Percentiles rank a stretch among this genome's conserved stretches.
phyloP scores from a whole-genome alignment of 2,329 filamentous ascomycete species.

The Penicillium sp. region DNA sequence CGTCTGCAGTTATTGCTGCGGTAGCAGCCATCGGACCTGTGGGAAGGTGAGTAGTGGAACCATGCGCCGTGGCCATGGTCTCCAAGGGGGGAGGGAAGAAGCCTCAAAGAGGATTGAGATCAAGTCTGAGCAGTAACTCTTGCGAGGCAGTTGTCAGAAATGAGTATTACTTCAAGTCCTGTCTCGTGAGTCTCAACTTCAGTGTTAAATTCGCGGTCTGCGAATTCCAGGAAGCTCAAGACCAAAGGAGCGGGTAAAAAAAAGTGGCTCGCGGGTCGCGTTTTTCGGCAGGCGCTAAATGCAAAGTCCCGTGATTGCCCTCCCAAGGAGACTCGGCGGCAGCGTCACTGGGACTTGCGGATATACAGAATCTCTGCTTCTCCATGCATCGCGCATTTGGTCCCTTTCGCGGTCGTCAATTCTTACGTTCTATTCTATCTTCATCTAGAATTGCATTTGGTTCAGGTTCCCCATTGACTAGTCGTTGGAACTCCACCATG shows the following conservation, averaged over 20 bases:
- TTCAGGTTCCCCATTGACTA: background rate
- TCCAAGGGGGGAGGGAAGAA: conserved; percentile 14
- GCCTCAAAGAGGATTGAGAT: conserved; percentile 11
- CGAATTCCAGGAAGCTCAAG: background rate
- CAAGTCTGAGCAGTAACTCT: conserved; percentile 7
- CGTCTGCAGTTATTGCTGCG: conserved; percentile 51
- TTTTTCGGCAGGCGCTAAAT: background rate
- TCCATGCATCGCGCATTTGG: conserved; percentile 23
- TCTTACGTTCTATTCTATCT: conserved; percentile 5
- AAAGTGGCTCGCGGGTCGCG: background rate
- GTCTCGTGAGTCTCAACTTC: background rate
- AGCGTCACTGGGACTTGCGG: too few relatives aligned
- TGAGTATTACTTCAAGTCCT: background rate
- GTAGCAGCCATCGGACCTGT: conserved; percentile 33
- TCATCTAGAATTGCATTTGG: conserved; percentile 3
- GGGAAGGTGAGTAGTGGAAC: conserved; percentile 35
- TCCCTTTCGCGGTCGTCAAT: conserved; percentile 6
- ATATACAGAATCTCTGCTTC: background rate
- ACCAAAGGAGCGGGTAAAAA: background rate
- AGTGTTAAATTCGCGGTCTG: background rate
- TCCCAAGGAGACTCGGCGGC: too few relatives aligned
- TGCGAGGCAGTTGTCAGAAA: conserved; percentile 1
- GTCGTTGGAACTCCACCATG: conserved; percentile 20
- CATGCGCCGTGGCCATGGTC: conserved; percentile 37
- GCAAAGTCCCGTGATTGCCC: background rate